These are phyloP conservation scores for Psidium guajava DNA, from an alignment of 345 rosid genomes.

Conservation along the genomic window DNA sequence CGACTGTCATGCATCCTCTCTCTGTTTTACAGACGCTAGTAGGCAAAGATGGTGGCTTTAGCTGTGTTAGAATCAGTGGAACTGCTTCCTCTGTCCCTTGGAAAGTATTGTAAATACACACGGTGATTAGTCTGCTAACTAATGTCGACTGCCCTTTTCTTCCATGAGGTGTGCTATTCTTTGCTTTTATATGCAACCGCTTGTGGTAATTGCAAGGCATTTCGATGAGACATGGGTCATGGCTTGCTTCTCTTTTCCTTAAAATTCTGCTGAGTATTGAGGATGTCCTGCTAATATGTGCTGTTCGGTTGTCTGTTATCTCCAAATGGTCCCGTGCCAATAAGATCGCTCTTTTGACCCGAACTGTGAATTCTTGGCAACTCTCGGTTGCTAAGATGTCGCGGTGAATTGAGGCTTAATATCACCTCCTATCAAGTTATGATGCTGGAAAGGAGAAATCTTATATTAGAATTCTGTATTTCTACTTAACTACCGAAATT, in stretches of 20 bases:
- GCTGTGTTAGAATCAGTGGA: background rate
- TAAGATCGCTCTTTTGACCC: background rate
- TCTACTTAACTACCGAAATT: background rate
- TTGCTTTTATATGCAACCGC: background rate
- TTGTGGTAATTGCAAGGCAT: background rate
- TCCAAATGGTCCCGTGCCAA: background rate
- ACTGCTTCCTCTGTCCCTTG: background rate
- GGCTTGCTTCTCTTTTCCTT: background rate
- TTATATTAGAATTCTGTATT: background rate
- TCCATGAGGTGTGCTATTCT: background rate
- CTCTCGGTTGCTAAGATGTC: background rate
- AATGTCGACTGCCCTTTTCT: background rate
- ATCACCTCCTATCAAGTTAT: background rate
- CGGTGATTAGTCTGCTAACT: background rate
- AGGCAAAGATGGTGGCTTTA: background rate
- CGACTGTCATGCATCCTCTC: background rate
- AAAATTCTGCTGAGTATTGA: background rate
- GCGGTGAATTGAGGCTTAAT: background rate
- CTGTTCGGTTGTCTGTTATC: background rate
- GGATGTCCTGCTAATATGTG: background rate
- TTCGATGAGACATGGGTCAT: background rate
- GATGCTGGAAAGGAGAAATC: background rate
- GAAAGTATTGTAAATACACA: background rate
- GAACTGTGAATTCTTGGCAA: background rate
- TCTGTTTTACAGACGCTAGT: too few species aligned